Percentiles rank a stretch among this genome's conserved stretches.
Evolutionary conservation across 495 filamentous ascomycete genomes (phyloP).

Genomic region (Tuber melanosporum): DNA sequence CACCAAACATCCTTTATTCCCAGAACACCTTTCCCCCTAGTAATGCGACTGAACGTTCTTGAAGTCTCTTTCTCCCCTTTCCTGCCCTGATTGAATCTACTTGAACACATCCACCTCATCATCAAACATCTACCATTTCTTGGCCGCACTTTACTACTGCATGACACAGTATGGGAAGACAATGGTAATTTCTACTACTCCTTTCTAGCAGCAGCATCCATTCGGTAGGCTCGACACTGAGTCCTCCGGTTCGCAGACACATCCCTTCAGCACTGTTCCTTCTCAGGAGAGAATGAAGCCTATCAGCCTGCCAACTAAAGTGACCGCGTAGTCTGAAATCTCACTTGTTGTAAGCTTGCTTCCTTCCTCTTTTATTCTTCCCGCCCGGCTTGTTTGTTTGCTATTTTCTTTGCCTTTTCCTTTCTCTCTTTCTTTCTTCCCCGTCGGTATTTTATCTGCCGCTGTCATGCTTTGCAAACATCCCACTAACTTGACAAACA

Average conservation of each 20-base stretch:
- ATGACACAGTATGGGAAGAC: too few species aligned
- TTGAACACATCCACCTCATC: background rate
- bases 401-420: background rate
- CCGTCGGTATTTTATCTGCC: background rate
- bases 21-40: background rate
- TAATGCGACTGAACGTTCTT: background rate
- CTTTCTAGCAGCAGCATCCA: background rate
- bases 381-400: too few species aligned
- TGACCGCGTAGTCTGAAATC: constrained; percentile 32
- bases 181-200: too few species aligned
- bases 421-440: background rate
- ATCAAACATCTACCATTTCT: background rate
- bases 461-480: too few species aligned
- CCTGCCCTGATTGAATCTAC: background rate
- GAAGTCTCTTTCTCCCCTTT: background rate
- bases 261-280: background rate
- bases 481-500: constrained; percentile 35
- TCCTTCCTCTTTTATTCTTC: background rate
- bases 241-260: background rate
- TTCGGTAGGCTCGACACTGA: background rate
- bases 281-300: constrained; percentile 22
- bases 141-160: too few species aligned
- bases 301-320: constrained; percentile 11
- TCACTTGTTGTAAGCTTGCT: constrained; percentile 19
- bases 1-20: background rate